Evolutionary conservation across 768 basidiomycete species (phyloP).

Genomic region (Collybia sp.): DNA sequence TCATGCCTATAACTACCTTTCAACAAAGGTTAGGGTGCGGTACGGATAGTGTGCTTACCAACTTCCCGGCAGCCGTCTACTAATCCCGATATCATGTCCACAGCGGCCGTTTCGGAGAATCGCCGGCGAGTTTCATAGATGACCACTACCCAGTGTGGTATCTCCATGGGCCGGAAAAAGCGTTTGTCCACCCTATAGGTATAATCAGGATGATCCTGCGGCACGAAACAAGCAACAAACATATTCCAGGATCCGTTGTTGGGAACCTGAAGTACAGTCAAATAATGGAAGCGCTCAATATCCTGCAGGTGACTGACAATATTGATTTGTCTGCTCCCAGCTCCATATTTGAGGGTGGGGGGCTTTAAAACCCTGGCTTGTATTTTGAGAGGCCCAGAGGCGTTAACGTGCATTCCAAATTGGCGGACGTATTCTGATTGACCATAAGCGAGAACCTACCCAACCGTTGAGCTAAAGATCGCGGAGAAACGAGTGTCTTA

Average conservation of each 20-base stretch:
- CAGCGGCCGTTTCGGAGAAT: conserved; percentile 43
- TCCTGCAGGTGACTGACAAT: conserved; percentile 38
- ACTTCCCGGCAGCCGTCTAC: conserved; percentile 45
- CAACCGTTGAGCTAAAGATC: neutral
- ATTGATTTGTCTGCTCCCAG: conserved; percentile 46
- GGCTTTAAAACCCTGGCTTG: conserved; percentile 60
- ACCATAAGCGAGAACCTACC: conserved; percentile 59
- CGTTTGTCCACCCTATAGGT: conserved; percentile 60
- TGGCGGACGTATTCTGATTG: conserved; percentile 71
- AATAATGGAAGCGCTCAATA: conserved; percentile 2
- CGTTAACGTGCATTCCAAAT: conserved; percentile 66
- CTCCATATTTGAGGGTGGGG: conserved; percentile 65
- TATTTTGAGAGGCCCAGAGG: conserved; percentile 47
- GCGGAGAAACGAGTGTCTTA: conserved; percentile 15
- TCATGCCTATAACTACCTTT: conserved; percentile 49
- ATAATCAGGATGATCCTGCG: conserved; percentile 1
- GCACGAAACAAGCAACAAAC: conserved; percentile 28
- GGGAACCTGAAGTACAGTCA: conserved; percentile 32
- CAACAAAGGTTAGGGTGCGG: neutral
- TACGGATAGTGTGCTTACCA: conserved; percentile 40
- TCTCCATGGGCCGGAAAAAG: conserved; percentile 52
- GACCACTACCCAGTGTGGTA: conserved; percentile 59
- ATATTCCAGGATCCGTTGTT: conserved; percentile 78
- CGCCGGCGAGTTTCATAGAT: conserved; percentile 60
- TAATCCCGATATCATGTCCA: conserved; percentile 54